Percentiles rank a stretch among this genome's conserved stretches.
Conservation (phyloP, 257 asterid species). For the Fraxinus pennsylvanica region DNA sequence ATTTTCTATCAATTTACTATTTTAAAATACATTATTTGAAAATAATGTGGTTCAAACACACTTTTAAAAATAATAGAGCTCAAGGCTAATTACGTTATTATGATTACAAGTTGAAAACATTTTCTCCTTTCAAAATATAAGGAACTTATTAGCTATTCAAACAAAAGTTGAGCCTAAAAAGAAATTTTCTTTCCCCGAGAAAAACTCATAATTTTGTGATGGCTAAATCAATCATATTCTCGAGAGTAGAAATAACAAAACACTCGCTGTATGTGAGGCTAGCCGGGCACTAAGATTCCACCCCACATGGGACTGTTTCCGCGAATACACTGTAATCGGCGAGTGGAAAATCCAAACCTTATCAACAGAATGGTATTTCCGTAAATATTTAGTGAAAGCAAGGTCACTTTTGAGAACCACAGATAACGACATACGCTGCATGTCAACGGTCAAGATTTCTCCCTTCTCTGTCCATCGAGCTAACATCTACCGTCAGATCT, state of each 20-base stretch:
- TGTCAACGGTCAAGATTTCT: conserved; percentile 24
- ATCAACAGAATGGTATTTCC: conserved; percentile 7
- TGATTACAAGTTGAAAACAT: no score
- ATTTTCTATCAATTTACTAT: no score
- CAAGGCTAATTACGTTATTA: no score
- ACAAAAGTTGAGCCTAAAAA: background rate
- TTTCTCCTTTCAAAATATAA: background rate
- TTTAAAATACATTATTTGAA: no score
- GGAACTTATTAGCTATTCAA: background rate
- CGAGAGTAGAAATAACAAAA: background rate
- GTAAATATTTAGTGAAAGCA: background rate
- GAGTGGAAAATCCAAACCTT: background rate
- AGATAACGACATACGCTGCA: conserved; percentile 1
- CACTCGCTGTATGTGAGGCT: background rate
- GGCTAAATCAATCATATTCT: background rate
- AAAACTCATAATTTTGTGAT: background rate
- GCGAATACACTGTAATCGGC: no score
- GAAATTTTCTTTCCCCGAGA: background rate
- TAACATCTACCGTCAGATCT: conserved; percentile 20
- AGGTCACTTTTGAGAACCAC: conserved; percentile 8
- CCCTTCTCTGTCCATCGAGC: background rate
- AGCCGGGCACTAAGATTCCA: background rate
- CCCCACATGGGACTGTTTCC: no score
- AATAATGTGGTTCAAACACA: no score
- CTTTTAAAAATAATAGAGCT: no score